A percentile compares a stretch with the other conserved stretches of the same genome.
phyloP scores from a whole-genome alignment of 202 grass and related monocot species.

The Saccharum hybrid region DNA sequence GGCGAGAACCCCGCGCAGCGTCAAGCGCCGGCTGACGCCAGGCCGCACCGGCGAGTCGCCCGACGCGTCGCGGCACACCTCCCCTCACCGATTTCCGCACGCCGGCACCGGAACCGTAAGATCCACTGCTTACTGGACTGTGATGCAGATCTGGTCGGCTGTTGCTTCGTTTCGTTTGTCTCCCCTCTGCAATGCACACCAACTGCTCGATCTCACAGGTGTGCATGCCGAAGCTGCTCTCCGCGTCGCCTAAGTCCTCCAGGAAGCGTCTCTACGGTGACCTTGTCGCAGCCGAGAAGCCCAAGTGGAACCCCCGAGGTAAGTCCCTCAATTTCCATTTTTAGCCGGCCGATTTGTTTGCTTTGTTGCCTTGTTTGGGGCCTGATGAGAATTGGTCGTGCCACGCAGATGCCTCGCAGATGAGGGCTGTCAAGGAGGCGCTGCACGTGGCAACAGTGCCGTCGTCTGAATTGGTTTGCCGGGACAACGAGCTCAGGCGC shows the following conservation, averaged over 20 bases:
- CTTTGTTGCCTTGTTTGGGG: not conserved
- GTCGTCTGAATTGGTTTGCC: slow-evolving; percentile 63
- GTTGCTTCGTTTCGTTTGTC: not conserved
- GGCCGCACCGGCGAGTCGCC: slow-evolving; percentile 23
- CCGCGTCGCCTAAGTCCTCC: slow-evolving; percentile 72
- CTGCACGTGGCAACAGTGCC: slow-evolving; percentile 76
- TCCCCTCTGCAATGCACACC: slow-evolving; percentile 19
- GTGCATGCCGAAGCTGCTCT: slow-evolving; percentile 49
- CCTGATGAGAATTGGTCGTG: slow-evolving; percentile 36
- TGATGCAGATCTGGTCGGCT: not conserved
- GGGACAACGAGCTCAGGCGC: slow-evolving; percentile 70
- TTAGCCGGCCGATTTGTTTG: not conserved
- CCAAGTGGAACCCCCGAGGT: slow-evolving; percentile 75
- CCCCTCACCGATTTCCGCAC: slow-evolving; percentile 45
- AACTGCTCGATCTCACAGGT: slow-evolving; percentile 52
- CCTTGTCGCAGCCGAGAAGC: slow-evolving; percentile 46
- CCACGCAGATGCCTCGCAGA: slow-evolving; percentile 66
- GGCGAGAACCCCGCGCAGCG: slow-evolving; percentile 42
- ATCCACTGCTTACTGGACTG: not conserved
- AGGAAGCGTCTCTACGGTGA: slow-evolving; percentile 76
- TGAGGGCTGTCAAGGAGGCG: slow-evolving; percentile 83
- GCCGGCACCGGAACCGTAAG: slow-evolving; percentile 42
- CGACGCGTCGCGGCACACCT: slow-evolving; percentile 39
- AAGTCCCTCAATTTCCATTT: slow-evolving; percentile 36
- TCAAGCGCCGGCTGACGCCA: slow-evolving; percentile 51